Evolutionary conservation across 208 protist genomes (phyloP).

Genomic region (Trypanosoma mega): DNA sequence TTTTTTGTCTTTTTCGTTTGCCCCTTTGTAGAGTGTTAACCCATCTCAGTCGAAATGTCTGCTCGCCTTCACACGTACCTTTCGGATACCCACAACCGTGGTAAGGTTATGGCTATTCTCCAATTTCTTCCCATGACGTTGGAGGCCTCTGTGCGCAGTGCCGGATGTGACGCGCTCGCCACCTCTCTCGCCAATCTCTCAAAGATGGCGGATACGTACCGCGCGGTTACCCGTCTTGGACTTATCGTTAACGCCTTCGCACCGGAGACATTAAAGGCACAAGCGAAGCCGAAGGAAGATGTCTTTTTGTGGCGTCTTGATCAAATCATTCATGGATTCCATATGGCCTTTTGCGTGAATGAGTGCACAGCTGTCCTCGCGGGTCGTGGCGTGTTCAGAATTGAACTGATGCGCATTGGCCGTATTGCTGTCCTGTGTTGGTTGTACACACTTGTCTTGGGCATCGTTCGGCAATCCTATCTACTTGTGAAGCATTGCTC

Average conservation of each 20-base stretch:
- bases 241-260: conserved; percentile 72
- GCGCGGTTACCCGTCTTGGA: conserved; percentile 82
- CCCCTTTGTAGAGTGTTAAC: too few relatives aligned
- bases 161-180: conserved; percentile 55
- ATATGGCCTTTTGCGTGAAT: conserved; percentile 80
- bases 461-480: conserved; percentile 69
- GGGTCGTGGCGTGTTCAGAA: conserved; percentile 59
- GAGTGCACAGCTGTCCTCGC: conserved; percentile 81
- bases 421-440: conserved; percentile 80
- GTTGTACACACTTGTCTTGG: conserved; percentile 81
- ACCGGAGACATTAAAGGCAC: conserved; percentile 47
- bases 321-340: conserved; percentile 75
- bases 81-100: conserved; percentile 68
- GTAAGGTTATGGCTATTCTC: conserved; percentile 87
- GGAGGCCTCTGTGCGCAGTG: conserved; percentile 43
- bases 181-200: conserved; percentile 70
- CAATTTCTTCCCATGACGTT: conserved; percentile 84
- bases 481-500: conserved; percentile 60
- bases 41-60: too few relatives aligned
- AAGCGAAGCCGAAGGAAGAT: conserved; percentile 60
- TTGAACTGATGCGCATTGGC: conserved; percentile 51
- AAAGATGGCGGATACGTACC: conserved; percentile 80
- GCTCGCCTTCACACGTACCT: conserved; percentile 46
- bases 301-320: conserved; percentile 53
- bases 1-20: too few relatives aligned